phyloP scores from a whole-genome alignment of 208 protist species.

The Leishmania gerbilli region DNA sequence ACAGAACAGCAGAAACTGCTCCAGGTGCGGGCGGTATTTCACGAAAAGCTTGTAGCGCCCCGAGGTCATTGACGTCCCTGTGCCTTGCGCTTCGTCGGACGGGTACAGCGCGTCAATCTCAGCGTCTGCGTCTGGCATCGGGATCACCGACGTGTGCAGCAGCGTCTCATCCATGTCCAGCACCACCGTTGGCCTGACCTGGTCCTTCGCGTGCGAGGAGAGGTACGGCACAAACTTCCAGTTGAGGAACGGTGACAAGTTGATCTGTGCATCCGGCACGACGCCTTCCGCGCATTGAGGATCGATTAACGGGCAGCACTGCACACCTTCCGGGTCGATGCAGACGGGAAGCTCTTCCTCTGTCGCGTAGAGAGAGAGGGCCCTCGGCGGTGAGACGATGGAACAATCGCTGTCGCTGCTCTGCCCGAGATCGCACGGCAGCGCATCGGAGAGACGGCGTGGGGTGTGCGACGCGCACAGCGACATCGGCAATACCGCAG shows the following conservation, averaged over 20 bases:
- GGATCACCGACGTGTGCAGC: constrained; percentile 43
- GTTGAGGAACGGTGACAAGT: constrained; percentile 43
- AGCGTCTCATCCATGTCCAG: constrained; percentile 67
- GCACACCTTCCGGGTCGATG: constrained; percentile 12
- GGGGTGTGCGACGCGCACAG: background rate
- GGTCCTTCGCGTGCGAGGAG: background rate
- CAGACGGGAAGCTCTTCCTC: constrained; percentile 16
- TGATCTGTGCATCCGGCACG: constrained; percentile 14
- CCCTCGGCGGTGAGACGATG: no score
- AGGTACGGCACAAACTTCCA: constrained; percentile 45
- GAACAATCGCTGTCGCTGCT: background rate
- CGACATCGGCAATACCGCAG: background rate
- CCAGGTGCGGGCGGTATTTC: constrained; percentile 47
- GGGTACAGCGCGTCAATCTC: constrained; percentile 15
- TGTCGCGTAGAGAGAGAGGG: constrained; percentile 6
- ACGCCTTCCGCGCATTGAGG: background rate
- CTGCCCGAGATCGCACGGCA: background rate
- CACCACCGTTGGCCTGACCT: constrained; percentile 31
- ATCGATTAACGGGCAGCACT: constrained; percentile 8
- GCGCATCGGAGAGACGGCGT: constrained; percentile 2
- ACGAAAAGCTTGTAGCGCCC: constrained; percentile 35
- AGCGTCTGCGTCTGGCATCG: constrained; percentile 40
- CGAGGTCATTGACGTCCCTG: background rate
- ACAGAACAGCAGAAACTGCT: constrained; percentile 40
- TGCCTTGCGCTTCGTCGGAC: constrained; percentile 5